A percentile compares a stretch with the other conserved stretches of the same genome.
Evolutionary conservation across 2,329 filamentous ascomycete genomes (phyloP).

Genomic region (Aspergillus oerlinghausenensis): DNA sequence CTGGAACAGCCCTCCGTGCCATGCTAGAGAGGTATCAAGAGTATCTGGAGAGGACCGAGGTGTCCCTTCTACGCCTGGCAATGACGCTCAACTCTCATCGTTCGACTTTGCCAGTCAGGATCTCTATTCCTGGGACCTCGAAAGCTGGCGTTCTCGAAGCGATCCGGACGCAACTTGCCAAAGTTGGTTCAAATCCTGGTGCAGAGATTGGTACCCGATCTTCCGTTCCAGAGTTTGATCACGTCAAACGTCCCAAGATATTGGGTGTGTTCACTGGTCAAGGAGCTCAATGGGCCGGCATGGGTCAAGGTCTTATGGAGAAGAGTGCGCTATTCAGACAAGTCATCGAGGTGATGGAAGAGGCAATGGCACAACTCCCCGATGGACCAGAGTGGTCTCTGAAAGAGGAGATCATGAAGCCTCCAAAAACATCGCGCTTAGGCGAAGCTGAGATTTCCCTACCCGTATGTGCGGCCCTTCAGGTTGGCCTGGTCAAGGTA

Average conservation of each 20-base stretch:
- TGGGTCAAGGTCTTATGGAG: slow-evolving; percentile 6
- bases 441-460: too few relatives aligned
- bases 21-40: slow-evolving; percentile 4
- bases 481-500: too few relatives aligned
- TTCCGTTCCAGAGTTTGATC: slow-evolving; percentile 1
- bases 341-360: neutral
- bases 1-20: neutral
- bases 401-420: too few relatives aligned
- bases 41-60: slow-evolving; percentile 1
- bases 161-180: slow-evolving; percentile 2
- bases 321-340: neutral
- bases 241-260: neutral
- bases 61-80: slow-evolving; percentile 7
- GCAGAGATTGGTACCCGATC: neutral
- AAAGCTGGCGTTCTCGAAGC: neutral
- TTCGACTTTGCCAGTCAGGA: slow-evolving; percentile 1
- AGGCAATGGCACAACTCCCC: neutral
- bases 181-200: neutral
- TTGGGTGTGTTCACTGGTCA: slow-evolving; percentile 18
- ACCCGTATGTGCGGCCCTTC: too few relatives aligned
- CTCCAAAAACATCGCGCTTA: too few relatives aligned
- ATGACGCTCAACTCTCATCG: neutral
- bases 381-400: neutral
- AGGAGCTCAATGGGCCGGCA: slow-evolving; percentile 16
- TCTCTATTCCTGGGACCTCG: neutral